A percentile compares a stretch with the other conserved stretches of the same genome.
Evolutionary conservation across 768 basidiomycete species (phyloP).

Genomic region (Rhodosporidiobolus odoratus): DNA sequence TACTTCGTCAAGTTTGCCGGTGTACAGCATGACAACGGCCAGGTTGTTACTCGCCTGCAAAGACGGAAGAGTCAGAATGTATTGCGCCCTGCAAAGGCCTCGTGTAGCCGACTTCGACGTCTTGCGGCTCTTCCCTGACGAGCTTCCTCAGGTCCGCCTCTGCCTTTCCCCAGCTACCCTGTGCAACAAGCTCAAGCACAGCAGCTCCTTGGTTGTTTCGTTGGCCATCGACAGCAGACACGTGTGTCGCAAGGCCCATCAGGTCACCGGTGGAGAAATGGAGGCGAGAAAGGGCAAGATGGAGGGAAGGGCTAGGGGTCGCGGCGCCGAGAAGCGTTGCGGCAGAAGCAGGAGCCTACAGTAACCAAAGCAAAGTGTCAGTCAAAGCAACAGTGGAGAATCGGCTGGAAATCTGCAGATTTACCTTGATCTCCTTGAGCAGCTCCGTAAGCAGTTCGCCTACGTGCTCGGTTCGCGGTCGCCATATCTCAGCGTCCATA

Average conservation of each 20-base stretch:
- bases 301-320: not conserved
- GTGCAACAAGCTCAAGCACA: not conserved
- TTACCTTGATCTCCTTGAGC: conserved; percentile 7
- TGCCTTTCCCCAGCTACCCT: conserved; percentile 2
- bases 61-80: too few relatives aligned
- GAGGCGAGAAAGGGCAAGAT: not conserved
- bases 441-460: not conserved
- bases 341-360: not conserved
- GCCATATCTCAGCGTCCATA: not conserved
- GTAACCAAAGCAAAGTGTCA: too few relatives aligned
- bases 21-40: conserved; percentile 15
- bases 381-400: too few relatives aligned
- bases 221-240: not conserved
- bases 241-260: not conserved
- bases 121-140: not conserved
- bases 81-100: too few relatives aligned
- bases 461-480: not conserved
- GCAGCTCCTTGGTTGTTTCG: not conserved
- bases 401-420: not conserved
- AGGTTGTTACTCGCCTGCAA: conserved; percentile 8
- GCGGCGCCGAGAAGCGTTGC: not conserved
- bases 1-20: not conserved
- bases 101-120: conserved; percentile 13
- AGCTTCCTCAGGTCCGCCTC: not conserved
- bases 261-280: conserved; percentile 12